Conservation (phyloP, 495 filamentous ascomycete genomes). For the Annulohypoxylon nitens region DNA sequence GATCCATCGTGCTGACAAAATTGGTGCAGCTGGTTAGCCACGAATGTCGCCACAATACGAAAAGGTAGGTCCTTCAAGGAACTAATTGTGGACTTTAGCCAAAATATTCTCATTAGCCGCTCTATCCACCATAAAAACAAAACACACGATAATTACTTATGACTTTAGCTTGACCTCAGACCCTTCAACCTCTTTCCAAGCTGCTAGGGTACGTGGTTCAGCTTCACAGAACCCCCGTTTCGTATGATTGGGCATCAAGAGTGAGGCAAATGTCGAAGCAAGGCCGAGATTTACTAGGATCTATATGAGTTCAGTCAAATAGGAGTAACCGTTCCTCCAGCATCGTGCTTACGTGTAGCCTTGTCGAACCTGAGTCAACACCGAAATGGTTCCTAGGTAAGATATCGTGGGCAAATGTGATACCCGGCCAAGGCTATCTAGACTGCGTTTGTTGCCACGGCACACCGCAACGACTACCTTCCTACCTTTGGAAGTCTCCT, state of each 20-base stretch:
- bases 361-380: constrained; percentile 17
- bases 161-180: constrained; percentile 9
- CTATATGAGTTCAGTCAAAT: constrained; percentile 18
- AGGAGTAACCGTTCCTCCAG: constrained; percentile 22
- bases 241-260: constrained; percentile 38
- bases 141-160: constrained; percentile 11
- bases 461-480: background rate
- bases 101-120: constrained; percentile 1
- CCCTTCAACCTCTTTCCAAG: constrained; percentile 20
- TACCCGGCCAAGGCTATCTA: constrained; percentile 29
- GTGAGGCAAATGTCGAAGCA: constrained; percentile 26
- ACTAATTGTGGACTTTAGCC: constrained; percentile 4
- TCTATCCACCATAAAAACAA: constrained; percentile 18
- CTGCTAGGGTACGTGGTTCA: constrained; percentile 18
- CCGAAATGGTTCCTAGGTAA: constrained; percentile 22
- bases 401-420: constrained; percentile 21
- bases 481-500: background rate
- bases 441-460: constrained; percentile 16
- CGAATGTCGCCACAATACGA: constrained; percentile 31
- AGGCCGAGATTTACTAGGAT: constrained; percentile 14
- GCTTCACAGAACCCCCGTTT: constrained; percentile 23
- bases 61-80: background rate
- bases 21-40: constrained; percentile 26
- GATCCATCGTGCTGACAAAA: constrained; percentile 27
- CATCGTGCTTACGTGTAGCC: constrained; percentile 16